phyloP scores from a whole-genome alignment of 139 green algal genomes.

The Coelastrella sp. region DNA sequence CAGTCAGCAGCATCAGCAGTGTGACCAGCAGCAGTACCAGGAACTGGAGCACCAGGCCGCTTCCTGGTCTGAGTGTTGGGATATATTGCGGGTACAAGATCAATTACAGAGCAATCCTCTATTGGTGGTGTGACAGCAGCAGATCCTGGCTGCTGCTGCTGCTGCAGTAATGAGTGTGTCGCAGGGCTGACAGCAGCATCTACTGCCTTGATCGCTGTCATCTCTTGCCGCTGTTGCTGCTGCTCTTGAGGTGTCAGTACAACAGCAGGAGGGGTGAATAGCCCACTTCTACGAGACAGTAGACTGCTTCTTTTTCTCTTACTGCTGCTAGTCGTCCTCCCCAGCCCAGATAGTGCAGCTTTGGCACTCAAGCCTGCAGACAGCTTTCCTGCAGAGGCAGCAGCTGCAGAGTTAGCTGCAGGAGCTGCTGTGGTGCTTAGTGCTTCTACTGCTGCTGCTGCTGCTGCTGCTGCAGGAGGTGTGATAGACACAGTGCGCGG shows the following conservation, averaged over 20 bases:
- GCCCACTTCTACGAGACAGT: neutral
- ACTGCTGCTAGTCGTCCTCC: neutral
- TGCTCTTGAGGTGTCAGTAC: neutral
- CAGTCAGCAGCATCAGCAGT: neutral
- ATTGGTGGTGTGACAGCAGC: too few relatives aligned
- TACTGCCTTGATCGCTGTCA: neutral
- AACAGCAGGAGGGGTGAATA: neutral
- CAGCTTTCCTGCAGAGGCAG: neutral
- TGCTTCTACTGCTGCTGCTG: neutral
- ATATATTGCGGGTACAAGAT: too few relatives aligned
- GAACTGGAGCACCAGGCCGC: too few relatives aligned
- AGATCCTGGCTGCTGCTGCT: neutral
- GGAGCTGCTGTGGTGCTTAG: neutral
- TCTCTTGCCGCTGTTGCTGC: conserved; percentile 8
- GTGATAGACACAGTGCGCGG: too few relatives aligned
- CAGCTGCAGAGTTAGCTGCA: conserved; percentile 8
- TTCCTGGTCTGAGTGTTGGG: too few relatives aligned
- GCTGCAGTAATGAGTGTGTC: neutral
- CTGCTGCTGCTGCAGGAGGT: conserved; percentile 10
- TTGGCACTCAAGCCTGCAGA: neutral
- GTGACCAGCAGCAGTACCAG: too few relatives aligned
- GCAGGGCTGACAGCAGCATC: neutral
- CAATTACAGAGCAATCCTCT: too few relatives aligned
- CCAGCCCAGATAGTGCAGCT: neutral
- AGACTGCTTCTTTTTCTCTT: neutral